Evolutionary conservation across 371 early-diverging fungal genomes (phyloP).

Genomic region (Chytridium lagenaria): DNA sequence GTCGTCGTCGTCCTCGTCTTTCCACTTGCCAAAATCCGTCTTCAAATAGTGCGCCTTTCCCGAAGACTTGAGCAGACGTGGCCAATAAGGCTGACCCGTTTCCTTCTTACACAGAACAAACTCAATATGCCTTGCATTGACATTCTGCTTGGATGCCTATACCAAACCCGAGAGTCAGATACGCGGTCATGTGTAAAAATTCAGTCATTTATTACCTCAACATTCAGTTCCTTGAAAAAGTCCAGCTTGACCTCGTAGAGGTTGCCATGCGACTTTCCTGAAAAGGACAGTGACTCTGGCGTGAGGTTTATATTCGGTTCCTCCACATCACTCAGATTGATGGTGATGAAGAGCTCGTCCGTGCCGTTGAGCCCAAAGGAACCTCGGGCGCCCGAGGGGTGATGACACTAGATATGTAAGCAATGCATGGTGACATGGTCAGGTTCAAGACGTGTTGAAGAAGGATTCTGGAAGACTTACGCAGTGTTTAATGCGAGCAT

Average conservation of each 20-base stretch:
- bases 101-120: conserved; percentile 72
- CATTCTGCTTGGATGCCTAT: conserved; percentile 71
- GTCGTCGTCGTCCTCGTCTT: conserved; percentile 92
- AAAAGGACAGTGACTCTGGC: conserved; percentile 66
- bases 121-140: conserved; percentile 71
- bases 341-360: conserved; percentile 82
- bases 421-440: too few relatives aligned
- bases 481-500: too few relatives aligned
- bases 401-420: too few relatives aligned
- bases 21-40: conserved; percentile 91
- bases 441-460: too few relatives aligned
- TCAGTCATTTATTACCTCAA: conserved; percentile 57
- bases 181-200: neutral
- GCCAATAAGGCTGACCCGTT: conserved; percentile 77
- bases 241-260: conserved; percentile 79
- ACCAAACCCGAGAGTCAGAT: neutral
- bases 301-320: conserved; percentile 62
- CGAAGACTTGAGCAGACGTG: conserved; percentile 73
- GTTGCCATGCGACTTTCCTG: conserved; percentile 63
- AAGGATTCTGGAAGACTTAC: too few relatives aligned
- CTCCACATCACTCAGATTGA: conserved; percentile 78
- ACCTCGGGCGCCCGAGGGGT: conserved; percentile 58
- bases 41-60: conserved; percentile 77
- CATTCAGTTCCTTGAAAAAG: conserved; percentile 72
- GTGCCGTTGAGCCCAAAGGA: conserved; percentile 94